Evolutionary conservation across 805 yeast species (phyloP).

Genomic region (Brettanomyces bruxellensis): DNA sequence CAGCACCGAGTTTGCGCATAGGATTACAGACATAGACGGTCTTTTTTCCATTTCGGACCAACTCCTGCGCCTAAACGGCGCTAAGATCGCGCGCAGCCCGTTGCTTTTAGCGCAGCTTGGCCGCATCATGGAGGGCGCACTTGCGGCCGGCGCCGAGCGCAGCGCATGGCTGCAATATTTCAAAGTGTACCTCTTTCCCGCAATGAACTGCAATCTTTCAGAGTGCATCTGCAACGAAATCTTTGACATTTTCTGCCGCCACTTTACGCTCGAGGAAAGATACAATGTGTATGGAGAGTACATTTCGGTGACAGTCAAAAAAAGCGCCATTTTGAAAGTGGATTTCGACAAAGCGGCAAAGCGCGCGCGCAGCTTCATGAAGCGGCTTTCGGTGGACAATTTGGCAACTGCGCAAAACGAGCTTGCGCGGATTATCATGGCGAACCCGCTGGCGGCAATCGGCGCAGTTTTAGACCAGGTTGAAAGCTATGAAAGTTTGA

Average conservation of each 20-base stretch:
- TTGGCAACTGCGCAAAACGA: constrained; percentile 63
- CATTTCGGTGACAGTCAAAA: constrained; percentile 47
- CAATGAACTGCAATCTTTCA: constrained; percentile 22
- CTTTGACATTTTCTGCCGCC: constrained; percentile 37
- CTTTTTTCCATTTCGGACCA: constrained; percentile 18
- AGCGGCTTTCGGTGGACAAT: constrained; percentile 75
- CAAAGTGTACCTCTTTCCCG: constrained; percentile 60
- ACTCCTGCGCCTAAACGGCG: constrained; percentile 46
- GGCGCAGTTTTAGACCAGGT: constrained; percentile 66
- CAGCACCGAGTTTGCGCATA: constrained; percentile 17
- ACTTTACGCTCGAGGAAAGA: constrained; percentile 53
- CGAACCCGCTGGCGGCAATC: constrained; percentile 75
- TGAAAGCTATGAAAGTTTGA: constrained; percentile 86
- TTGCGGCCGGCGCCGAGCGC: constrained; percentile 17
- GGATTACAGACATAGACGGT: neutral
- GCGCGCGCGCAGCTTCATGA: constrained; percentile 66
- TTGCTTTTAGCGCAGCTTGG: constrained; percentile 47
- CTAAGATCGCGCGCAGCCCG: constrained; percentile 40
- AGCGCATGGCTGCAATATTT: constrained; percentile 49
- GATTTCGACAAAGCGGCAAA: constrained; percentile 64
- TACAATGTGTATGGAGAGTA: constrained; percentile 79
- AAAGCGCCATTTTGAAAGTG: constrained; percentile 43
- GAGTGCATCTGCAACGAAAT: constrained; percentile 34
- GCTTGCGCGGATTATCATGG: constrained; percentile 59
- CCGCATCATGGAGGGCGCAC: constrained; percentile 42